phyloP scores from a whole-genome alignment of 75 land plant genomes.

The Cryptomeria japonica region DNA sequence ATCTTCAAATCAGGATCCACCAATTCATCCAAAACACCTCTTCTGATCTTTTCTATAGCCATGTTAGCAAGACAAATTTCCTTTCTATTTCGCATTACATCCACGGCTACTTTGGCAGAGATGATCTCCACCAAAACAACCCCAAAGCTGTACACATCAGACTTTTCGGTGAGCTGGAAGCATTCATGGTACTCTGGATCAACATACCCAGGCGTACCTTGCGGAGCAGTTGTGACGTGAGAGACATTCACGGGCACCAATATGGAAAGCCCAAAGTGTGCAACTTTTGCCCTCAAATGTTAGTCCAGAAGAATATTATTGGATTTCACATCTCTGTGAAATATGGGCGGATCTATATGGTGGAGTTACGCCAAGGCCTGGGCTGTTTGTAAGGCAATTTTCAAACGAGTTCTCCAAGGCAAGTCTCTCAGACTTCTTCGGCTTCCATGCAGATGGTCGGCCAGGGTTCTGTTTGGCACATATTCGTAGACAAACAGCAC shows the following conservation, averaged over 20 bases:
- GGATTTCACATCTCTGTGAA: conserved; percentile 40
- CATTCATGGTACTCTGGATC: conserved; percentile 44
- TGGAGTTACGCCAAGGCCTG: conserved; percentile 38
- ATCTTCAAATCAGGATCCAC: conserved; percentile 30
- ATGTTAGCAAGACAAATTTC: conserved; percentile 33
- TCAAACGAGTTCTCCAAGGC: conserved; percentile 18
- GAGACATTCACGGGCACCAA: too few relatives aligned
- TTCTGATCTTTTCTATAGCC: conserved; percentile 27
- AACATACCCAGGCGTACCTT: too few relatives aligned
- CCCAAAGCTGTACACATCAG: conserved; percentile 51
- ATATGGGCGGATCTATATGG: conserved; percentile 20
- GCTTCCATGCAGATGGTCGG: too few relatives aligned
- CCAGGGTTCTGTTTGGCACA: conserved; percentile 38
- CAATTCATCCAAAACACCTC: conserved; percentile 23
- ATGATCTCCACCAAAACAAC: conserved; percentile 40
- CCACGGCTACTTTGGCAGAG: conserved; percentile 38
- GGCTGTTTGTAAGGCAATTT: conserved; percentile 37
- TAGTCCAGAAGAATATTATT: conserved; percentile 31
- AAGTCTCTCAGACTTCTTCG: background rate
- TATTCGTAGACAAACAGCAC: conserved; percentile 39
- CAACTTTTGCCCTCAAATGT: conserved; percentile 32
- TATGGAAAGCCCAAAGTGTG: conserved; percentile 50
- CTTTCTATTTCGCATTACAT: conserved; percentile 16
- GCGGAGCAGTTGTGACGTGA: too few relatives aligned
- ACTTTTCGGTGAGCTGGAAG: conserved; percentile 38